These are phyloP conservation scores for Panellus pusillus DNA, from an alignment of 768 basidiomycete genomes.

Conservation along the genomic window DNA sequence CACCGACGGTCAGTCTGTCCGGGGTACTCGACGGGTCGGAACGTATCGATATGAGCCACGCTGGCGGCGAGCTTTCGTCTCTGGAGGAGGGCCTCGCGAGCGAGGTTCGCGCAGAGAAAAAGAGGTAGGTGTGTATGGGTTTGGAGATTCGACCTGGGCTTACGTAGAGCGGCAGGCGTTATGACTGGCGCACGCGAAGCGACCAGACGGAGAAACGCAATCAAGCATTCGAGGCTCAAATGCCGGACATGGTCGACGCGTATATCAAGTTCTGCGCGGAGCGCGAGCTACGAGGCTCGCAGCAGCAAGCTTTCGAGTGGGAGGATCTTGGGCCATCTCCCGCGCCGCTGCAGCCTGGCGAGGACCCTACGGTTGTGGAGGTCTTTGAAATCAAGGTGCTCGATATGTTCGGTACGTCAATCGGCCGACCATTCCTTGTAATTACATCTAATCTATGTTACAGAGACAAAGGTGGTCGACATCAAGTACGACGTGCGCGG, in stretches of 20 bases:
- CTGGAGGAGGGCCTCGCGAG: not conserved
- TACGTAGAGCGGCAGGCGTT: not conserved
- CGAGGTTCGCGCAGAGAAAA: no score
- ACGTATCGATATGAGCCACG: not conserved
- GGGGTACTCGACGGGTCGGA: not conserved
- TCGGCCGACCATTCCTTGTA: not conserved
- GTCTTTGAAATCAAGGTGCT: not conserved
- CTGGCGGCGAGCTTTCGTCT: not conserved
- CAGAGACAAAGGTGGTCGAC: not conserved
- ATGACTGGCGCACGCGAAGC: not conserved
- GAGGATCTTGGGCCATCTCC: no score
- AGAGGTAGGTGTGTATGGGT: no score
- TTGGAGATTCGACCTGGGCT: no score
- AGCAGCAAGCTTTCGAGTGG: not conserved
- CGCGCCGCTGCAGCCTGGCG: no score
- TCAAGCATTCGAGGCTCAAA: not conserved
- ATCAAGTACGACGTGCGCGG: no score
- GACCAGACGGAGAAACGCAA: not conserved
- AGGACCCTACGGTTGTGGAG: not conserved
- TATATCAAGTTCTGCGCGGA: not conserved
- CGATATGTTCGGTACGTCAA: conserved; percentile 1
- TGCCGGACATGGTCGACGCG: not conserved
- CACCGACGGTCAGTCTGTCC: no score
- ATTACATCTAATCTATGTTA: not conserved
- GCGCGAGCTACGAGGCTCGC: not conserved